Evolutionary conservation across 1,139 yeast genomes (phyloP).

Genomic region (Saccharomyces hybrid): DNA sequence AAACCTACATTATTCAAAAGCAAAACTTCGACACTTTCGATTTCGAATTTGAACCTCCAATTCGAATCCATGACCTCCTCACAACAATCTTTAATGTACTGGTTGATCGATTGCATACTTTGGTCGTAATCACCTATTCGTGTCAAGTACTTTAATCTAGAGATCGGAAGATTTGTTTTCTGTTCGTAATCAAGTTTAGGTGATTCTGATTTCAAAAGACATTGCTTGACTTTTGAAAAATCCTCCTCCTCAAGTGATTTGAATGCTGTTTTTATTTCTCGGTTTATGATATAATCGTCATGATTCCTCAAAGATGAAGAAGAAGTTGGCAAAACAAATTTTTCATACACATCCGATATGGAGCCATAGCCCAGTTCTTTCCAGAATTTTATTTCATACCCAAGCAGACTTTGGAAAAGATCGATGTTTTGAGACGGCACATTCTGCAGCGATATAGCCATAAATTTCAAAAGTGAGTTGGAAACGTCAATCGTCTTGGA

Average conservation of each 20-base stretch:
- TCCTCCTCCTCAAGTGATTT: not conserved
- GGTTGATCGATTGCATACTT: slow-evolving; percentile 15
- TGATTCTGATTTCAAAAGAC: slow-evolving; percentile 2
- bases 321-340: not conserved
- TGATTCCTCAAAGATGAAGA: not conserved
- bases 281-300: not conserved
- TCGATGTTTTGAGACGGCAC: slow-evolving; percentile 5
- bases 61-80: slow-evolving; percentile 10
- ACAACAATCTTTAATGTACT: slow-evolving; percentile 11
- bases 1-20: slow-evolving; percentile 14
- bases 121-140: slow-evolving; percentile 13
- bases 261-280: not conserved
- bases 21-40: slow-evolving; percentile 18
- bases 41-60: slow-evolving; percentile 20
- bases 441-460: slow-evolving; percentile 16
- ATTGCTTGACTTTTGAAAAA: not conserved
- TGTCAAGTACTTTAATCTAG: too few species aligned
- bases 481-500: slow-evolving; percentile 13
- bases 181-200: slow-evolving; percentile 13
- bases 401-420: slow-evolving; percentile 7
- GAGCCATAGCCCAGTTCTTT: slow-evolving; percentile 10
- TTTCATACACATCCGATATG: slow-evolving; percentile 9
- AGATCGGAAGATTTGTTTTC: too few species aligned
- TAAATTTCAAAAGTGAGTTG: slow-evolving; percentile 20
- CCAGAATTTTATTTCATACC: slow-evolving; percentile 11